phyloP scores from a whole-genome alignment of 306 rosid species.

The Trifolium subterraneum region DNA sequence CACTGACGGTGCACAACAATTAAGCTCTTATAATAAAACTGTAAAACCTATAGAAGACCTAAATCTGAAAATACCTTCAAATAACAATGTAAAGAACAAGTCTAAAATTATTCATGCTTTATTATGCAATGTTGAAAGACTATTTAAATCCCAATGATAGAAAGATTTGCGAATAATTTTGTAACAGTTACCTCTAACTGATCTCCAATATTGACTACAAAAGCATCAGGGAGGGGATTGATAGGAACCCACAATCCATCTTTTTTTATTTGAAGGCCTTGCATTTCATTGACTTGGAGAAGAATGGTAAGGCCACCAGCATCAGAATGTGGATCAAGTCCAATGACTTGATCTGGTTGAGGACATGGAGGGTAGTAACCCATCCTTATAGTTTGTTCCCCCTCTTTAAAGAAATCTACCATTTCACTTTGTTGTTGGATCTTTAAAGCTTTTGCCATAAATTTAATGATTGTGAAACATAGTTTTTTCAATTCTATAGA shows the following conservation, averaged over 20 bases:
- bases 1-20: no score
- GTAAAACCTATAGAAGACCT: no score
- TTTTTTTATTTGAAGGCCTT: conserved; percentile 47
- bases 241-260: conserved; percentile 38
- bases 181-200: conserved; percentile 32
- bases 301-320: conserved; percentile 41
- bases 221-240: conserved; percentile 40
- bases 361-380: conserved; percentile 47
- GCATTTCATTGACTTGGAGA: conserved; percentile 45
- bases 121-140: no score
- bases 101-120: no score
- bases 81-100: no score
- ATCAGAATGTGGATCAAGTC: conserved; percentile 46
- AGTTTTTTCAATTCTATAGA: conserved; percentile 24
- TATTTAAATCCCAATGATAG: no score
- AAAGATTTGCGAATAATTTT: no score
- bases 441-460: conserved; percentile 39
- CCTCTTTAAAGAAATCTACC: conserved; percentile 35
- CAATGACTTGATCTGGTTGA: conserved; percentile 42
- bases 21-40: no score
- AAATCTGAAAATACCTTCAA: no score
- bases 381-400: conserved; percentile 38
- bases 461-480: conserved; percentile 35
- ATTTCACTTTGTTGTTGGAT: neutral
- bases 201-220: conserved; percentile 44